Base-by-base conservation (phyloP, 768 basidiomycete genomes). In the Trametes cubensis region DNA sequence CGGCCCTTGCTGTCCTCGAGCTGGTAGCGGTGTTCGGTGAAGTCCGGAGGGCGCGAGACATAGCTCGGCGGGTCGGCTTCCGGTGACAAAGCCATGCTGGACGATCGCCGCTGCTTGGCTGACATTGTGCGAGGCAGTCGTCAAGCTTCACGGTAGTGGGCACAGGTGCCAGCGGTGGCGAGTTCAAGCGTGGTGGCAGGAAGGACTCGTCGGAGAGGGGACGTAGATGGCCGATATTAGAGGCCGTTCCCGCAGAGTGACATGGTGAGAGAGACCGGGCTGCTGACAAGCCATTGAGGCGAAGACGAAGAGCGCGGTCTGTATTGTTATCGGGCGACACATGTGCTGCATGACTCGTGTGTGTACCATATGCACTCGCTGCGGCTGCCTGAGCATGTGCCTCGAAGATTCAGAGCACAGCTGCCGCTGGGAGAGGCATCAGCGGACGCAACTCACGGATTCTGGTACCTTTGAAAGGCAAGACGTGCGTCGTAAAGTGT, bases 1-100 rank as follows among this genome's bases (percentile, higher is more conserved):
- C 72, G 72, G 30, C 77, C 78, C 26, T 69, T 81, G 71, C 60
- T 70, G 55, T 76, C 78, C 55, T 82, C 79, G 6, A 86, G 75
- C 8, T 77, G 74, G 49, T 74, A 76, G 15, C 67, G 71, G 61
- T 82, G 80, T 53, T 80, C 77, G 20, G 55, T 56, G 28, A 64
- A 44, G 34, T 66, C 67, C 15, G 60, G 61, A 18, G 65, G 58
- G 10, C 59, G 55, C 38, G 60, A 17, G 23, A 52, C 54, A 23
- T 65, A 65, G 50, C 51, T 51, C 5, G 64, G 59, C 18, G 47
- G 57, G n/a, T 60, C 60, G 17, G 41, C 23, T 20, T 55, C 61
- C 34, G 34, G 11, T 7, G 41, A 15, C 40, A 21, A 50, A 11
- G 28, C 41, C n/a, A 41, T 25, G 26, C 20, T 45, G 6, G 58